Percentiles rank a stretch among this genome's conserved stretches.
These are phyloP conservation scores for Xylariaceae sp. DNA, from an alignment of 2,329 filamentous ascomycete species.

Conservation along the genomic window DNA sequence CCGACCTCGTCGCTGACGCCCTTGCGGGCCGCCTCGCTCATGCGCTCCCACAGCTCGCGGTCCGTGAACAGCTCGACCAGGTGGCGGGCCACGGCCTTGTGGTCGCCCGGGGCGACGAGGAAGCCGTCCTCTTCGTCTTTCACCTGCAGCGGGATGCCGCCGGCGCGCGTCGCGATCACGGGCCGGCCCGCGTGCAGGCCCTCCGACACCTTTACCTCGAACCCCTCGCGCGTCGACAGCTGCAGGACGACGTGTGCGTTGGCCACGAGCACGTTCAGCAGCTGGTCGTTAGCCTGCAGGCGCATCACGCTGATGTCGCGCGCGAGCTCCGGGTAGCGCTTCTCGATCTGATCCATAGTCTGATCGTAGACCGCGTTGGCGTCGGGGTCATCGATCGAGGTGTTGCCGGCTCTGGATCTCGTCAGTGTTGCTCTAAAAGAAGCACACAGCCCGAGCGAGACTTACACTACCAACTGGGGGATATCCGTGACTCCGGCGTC, in stretches of 20 bases:
- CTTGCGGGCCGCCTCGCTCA: constrained; percentile 61
- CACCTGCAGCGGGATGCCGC: constrained; percentile 80
- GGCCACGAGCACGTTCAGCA: constrained; percentile 73
- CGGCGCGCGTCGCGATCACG: constrained; percentile 70
- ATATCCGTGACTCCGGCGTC: constrained; percentile 48
- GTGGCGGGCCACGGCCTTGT: constrained; percentile 65
- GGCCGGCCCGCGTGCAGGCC: constrained; percentile 77
- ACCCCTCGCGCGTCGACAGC: constrained; percentile 77
- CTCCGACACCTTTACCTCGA: constrained; percentile 84
- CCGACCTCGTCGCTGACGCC: constrained; percentile 79
- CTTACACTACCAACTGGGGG: constrained; percentile 68
- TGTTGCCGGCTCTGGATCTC: constrained; percentile 52
- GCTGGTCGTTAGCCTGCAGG: constrained; percentile 73
- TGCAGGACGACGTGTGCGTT: constrained; percentile 73
- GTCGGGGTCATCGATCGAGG: constrained; percentile 79
- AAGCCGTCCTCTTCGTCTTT: constrained; percentile 70
- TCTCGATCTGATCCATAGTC: constrained; percentile 65
- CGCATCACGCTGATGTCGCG: constrained; percentile 72
- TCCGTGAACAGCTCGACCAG: constrained; percentile 66
- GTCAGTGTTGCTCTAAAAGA: background rate
- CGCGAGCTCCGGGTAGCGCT: constrained; percentile 58
- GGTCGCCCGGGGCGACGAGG: constrained; percentile 70
- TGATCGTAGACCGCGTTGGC: constrained; percentile 69
- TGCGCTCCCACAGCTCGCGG: constrained; percentile 60
- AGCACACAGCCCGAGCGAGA: background rate